Evolutionary conservation across 257 asterid genomes (phyloP).

Genomic region (Anisodus tanguticus): DNA sequence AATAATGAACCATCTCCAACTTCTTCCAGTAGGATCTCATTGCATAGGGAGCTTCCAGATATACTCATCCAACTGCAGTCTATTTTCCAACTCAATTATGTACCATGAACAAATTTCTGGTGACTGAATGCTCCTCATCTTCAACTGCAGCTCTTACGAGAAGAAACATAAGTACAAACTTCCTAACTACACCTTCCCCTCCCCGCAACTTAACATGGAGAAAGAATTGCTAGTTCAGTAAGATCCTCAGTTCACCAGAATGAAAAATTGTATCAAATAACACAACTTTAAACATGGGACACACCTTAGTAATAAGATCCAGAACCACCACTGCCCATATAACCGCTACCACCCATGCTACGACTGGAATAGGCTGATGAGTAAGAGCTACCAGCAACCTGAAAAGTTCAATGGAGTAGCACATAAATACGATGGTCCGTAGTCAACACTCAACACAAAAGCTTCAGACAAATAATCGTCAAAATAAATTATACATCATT

Average conservation of each 20-base stretch:
- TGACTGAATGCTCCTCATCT: slow-evolving; percentile 39
- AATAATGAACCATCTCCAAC: slow-evolving; percentile 28
- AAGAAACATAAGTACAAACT: slow-evolving; percentile 15
- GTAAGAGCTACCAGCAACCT: slow-evolving; percentile 91
- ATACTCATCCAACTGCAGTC: slow-evolving; percentile 39
- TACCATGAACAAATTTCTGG: slow-evolving; percentile 40
- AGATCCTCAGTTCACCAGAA: neutral
- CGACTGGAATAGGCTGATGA: slow-evolving; percentile 83
- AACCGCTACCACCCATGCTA: slow-evolving; percentile 71
- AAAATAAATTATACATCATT: slow-evolving; percentile 61
- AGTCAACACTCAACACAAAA: neutral
- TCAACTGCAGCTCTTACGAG: slow-evolving; percentile 30
- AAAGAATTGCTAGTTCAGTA: neutral
- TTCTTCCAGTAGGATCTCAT: slow-evolving; percentile 25
- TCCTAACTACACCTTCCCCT: slow-evolving; percentile 7
- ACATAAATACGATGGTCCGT: slow-evolving; percentile 25
- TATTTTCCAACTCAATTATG: slow-evolving; percentile 44
- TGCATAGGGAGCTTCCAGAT: slow-evolving; percentile 34
- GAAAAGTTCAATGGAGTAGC: slow-evolving; percentile 24
- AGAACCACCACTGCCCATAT: slow-evolving; percentile 83
- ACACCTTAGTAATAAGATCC: slow-evolving; percentile 84
- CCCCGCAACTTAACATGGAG: slow-evolving; percentile 3
- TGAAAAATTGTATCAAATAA: neutral
- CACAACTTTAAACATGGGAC: slow-evolving; percentile 20
- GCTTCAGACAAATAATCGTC: neutral